phyloP scores from a whole-genome alignment of 2,329 filamentous ascomycete genomes.

The Periconia macrospinosa region DNA sequence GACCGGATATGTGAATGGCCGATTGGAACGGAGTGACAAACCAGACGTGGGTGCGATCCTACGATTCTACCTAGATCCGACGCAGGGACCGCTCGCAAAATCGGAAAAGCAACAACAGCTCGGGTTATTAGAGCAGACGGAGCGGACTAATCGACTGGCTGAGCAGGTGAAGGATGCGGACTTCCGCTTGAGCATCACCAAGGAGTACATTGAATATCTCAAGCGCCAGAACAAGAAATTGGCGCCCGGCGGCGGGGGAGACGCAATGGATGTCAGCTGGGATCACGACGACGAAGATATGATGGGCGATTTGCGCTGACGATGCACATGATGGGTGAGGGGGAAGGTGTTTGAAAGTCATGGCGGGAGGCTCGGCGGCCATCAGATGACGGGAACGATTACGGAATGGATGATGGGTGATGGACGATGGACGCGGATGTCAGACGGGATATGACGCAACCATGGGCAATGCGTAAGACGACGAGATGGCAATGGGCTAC shows the following conservation, averaged over 20 bases:
- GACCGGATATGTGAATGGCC: conserved; percentile 54
- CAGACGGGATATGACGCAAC: conserved; percentile 23
- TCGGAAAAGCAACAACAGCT: conserved; percentile 44
- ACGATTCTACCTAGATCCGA: conserved; percentile 53
- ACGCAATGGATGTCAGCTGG: conserved; percentile 42
- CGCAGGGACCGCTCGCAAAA: conserved; percentile 41
- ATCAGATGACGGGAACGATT: background rate
- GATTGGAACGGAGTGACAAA: conserved; percentile 48
- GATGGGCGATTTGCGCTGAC: conserved; percentile 40
- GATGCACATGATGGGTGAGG: background rate
- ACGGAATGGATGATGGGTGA: background rate
- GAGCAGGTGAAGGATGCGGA: conserved; percentile 58
- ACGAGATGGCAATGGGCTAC: conserved; percentile 15
- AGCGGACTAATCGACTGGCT: conserved; percentile 54
- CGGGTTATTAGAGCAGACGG: conserved; percentile 53
- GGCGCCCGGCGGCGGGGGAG: conserved; percentile 23
- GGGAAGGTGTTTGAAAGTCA: background rate
- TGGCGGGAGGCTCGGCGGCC: background rate
- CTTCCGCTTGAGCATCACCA: conserved; percentile 58
- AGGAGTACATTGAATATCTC: conserved; percentile 60
- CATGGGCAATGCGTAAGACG: conserved; percentile 35
- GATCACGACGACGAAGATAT: conserved; percentile 40
- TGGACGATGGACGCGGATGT: too few relatives aligned
- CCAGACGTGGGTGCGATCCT: conserved; percentile 51
- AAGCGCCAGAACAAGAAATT: conserved; percentile 51